Evolutionary conservation across 2,329 filamentous ascomycete species (phyloP).

Genomic region (Neofusicoccum parvum): DNA sequence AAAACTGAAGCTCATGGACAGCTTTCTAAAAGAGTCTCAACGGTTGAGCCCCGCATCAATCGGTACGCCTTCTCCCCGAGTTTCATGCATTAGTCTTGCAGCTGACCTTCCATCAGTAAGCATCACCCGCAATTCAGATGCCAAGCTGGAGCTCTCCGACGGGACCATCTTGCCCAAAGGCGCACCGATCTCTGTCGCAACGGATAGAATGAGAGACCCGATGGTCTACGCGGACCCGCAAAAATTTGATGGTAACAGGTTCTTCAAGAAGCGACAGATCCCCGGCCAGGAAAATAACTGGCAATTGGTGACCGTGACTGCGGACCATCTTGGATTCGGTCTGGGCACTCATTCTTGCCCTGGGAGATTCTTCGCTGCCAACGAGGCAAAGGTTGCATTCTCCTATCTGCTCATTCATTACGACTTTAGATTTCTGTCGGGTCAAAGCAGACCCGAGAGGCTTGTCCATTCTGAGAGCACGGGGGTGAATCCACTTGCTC

Average conservation of each 20-base stretch:
- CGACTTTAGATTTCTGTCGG: not conserved
- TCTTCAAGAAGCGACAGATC: conserved; percentile 20
- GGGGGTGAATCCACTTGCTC: no score
- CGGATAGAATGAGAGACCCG: conserved; percentile 14
- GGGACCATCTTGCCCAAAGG: conserved; percentile 30
- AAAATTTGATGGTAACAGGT: conserved; percentile 24
- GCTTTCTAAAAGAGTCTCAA: conserved; percentile 22
- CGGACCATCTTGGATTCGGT: no score
- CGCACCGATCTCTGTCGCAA: conserved; percentile 19
- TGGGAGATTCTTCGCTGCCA: conserved; percentile 24
- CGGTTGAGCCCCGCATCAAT: not conserved
- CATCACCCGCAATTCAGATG: conserved; percentile 18
- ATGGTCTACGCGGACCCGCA: conserved; percentile 21
- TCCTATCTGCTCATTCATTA: conserved; percentile 23
- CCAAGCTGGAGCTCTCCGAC: conserved; percentile 27
- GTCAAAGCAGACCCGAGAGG: no score
- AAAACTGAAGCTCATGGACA: conserved; percentile 20
- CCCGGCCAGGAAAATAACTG: not conserved
- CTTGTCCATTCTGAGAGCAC: no score
- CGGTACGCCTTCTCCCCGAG: conserved; percentile 7
- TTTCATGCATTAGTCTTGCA: conserved; percentile 24
- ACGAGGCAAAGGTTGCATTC: conserved; percentile 23
- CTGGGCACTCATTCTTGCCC: conserved; percentile 22
- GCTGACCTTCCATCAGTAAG: conserved; percentile 27
- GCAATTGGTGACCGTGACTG: no score